Conservation (phyloP, 495 filamentous ascomycete species). For the Penicillium arizonense region DNA sequence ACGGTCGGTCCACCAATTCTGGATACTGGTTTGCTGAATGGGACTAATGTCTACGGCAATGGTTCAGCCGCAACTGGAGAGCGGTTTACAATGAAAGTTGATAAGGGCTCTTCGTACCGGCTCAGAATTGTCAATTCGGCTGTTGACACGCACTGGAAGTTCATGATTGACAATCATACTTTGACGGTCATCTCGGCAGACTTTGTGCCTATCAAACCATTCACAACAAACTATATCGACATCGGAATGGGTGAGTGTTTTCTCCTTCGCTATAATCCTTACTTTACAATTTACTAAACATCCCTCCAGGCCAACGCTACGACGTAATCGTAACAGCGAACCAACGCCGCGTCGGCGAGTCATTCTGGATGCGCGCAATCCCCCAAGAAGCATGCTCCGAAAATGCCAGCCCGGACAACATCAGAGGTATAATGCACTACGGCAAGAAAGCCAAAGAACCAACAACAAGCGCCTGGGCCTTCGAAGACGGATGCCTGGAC, state of each 20-base stretch:
- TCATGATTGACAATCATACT: slow-evolving; percentile 48
- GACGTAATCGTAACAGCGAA: slow-evolving; percentile 66
- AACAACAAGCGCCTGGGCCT: slow-evolving; percentile 3
- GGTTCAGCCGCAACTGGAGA: slow-evolving; percentile 31
- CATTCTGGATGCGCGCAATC: slow-evolving; percentile 67
- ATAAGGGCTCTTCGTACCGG: slow-evolving; percentile 42
- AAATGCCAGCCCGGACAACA: slow-evolving; percentile 45
- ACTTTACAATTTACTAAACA: slow-evolving; percentile 5
- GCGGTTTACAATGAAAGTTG: slow-evolving; percentile 39
- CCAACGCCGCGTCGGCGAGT: slow-evolving; percentile 29
- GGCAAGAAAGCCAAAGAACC: slow-evolving; percentile 25
- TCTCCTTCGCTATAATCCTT: slow-evolving; percentile 25
- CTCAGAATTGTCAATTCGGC: slow-evolving; percentile 48
- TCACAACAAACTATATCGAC: slow-evolving; percentile 39
- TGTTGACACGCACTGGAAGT: slow-evolving; percentile 46
- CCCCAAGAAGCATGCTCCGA: slow-evolving; percentile 46
- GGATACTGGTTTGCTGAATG: slow-evolving; percentile 53
- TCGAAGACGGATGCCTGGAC: slow-evolving; percentile 11
- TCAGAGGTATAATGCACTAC: slow-evolving; percentile 59
- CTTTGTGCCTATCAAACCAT: slow-evolving; percentile 49
- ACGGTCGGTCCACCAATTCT: slow-evolving; percentile 22
- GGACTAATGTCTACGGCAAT: slow-evolving; percentile 44
- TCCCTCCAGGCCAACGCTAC: slow-evolving; percentile 57
- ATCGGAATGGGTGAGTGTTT: slow-evolving; percentile 55
- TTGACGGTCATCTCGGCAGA: slow-evolving; percentile 48